Base-by-base conservation (phyloP, 73 alveolate species). In the Blepharisma japonicum region DNA sequence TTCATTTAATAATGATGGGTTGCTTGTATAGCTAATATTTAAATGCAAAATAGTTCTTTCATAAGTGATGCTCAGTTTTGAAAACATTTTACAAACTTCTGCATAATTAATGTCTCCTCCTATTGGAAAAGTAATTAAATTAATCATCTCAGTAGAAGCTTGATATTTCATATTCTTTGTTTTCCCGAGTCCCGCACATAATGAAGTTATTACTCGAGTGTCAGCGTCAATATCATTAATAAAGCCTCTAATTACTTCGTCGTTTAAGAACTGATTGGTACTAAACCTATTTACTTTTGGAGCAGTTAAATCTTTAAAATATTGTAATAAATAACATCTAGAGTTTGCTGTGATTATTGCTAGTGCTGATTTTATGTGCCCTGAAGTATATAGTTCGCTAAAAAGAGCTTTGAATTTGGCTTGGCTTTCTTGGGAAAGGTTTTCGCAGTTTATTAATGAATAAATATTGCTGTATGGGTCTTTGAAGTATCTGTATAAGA, bases 401-500 rank as follows among this genome's bases (percentile, higher is more conserved):
- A 61, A 61, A 61, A 14, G 23, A 9, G 14, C 38, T 18, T 9
- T 18, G 23, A 61, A 61, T 14, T 18, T 25, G 18, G 47, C 23
- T 61, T 61, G 74, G 23, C 2, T 61, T 0, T 61, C 74, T 14
- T 14, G 47, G 23, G 47, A 14, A 8, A 61, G 14, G 5, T 20
- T n/a, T 61, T 61, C 74, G 47, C 46, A 18, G 23, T 61, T 61
- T 9, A 61, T 39, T 14, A 61, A 3, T 14, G 46, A 14, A 25
- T 61, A 61, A 20, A 61, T 8, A 8, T 25, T n/a, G 2, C 5
- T 1, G 11, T 5, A 8, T 1, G 39, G 14, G 23, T 61, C 74
- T 61, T 25, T 11, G 47, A 61, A 61, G 39, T 9, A 61, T 61
- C 74, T 61, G 74, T 61, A 61, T 18, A 61, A 8, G 23, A 61